phyloP scores from a whole-genome alignment of 2,329 filamentous ascomycete species.

The Furcasterigmium furcatum region DNA sequence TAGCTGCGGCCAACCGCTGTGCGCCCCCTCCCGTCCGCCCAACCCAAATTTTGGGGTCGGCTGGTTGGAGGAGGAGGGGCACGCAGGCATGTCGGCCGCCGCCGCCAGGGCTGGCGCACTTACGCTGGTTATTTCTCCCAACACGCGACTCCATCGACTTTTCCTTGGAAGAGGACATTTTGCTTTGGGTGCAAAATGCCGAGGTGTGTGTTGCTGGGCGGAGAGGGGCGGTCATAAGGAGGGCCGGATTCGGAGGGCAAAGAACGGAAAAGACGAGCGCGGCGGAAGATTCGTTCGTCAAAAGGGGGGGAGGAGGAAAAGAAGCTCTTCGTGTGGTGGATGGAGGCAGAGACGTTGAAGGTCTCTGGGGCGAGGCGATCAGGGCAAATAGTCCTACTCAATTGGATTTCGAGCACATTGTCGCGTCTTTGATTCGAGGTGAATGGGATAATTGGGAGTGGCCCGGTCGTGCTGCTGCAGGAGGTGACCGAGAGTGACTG shows the following conservation, averaged over 20 bases:
- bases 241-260: slow-evolving; percentile 5
- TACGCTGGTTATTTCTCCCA: slow-evolving; percentile 78
- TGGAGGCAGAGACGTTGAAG: slow-evolving; percentile 5
- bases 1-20: neutral
- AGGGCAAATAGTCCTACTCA: slow-evolving; percentile 6
- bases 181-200: slow-evolving; percentile 4
- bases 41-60: slow-evolving; percentile 5
- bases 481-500: slow-evolving; percentile 5
- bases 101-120: no score
- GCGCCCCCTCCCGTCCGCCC: neutral
- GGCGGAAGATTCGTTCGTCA: slow-evolving; percentile 8
- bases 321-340: slow-evolving; percentile 4
- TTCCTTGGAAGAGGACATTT: slow-evolving; percentile 22
- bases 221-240: neutral
- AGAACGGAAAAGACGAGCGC: slow-evolving; percentile 3
- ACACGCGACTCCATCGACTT: slow-evolving; percentile 71
- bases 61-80: no score
- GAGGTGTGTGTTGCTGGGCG: slow-evolving; percentile 5
- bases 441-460: neutral
- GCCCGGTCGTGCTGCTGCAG: slow-evolving; percentile 1
- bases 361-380: slow-evolving; percentile 7
- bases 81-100: no score
- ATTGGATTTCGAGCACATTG: slow-evolving; percentile 12
- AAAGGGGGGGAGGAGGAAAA: slow-evolving; percentile 1
- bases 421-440: slow-evolving; percentile 8